Percentiles rank a stretch among this genome's conserved stretches.
Conservation (phyloP, 805 yeast species). For the Sporopachydermia quercuum region DNA sequence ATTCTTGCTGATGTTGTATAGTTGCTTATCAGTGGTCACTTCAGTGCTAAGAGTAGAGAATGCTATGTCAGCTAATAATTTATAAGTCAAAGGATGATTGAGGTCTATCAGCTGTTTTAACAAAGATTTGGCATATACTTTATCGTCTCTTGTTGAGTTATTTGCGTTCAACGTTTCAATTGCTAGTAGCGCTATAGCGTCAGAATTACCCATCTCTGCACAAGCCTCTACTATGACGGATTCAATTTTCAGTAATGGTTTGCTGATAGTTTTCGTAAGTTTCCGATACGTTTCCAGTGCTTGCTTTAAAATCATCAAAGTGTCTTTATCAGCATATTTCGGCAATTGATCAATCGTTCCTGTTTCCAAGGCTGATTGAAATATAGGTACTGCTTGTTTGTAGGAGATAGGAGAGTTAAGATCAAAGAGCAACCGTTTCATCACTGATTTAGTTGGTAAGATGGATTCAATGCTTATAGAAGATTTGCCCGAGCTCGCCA, state of each 20-base stretch:
- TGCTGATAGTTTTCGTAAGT: conserved; percentile 42
- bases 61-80: conserved; percentile 55
- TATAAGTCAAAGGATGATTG: conserved; percentile 55
- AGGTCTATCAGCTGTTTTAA: conserved; percentile 34
- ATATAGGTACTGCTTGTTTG: background rate
- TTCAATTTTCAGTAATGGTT: conserved; percentile 40
- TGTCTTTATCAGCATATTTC: conserved; percentile 29
- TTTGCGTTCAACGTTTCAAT: conserved; percentile 36
- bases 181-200: conserved; percentile 54
- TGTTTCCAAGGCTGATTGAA: background rate
- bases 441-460: background rate
- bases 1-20: conserved; percentile 31
- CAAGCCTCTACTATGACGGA: conserved; percentile 55
- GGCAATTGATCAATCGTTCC: conserved; percentile 19
- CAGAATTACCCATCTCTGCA: conserved; percentile 59
- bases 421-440: background rate
- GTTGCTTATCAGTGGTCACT: conserved; percentile 31
- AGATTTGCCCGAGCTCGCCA: conserved; percentile 48
- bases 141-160: conserved; percentile 29
- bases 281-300: conserved; percentile 39
- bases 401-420: background rate
- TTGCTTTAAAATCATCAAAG: conserved; percentile 46
- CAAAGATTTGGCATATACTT: conserved; percentile 37
- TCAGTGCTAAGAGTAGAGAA: conserved; percentile 16
- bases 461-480: background rate